Evolutionary conservation across 495 filamentous ascomycete species (phyloP), one percentile per base, ranked within the genome.

Genomic region (Gamarada debralockiae): DNA sequence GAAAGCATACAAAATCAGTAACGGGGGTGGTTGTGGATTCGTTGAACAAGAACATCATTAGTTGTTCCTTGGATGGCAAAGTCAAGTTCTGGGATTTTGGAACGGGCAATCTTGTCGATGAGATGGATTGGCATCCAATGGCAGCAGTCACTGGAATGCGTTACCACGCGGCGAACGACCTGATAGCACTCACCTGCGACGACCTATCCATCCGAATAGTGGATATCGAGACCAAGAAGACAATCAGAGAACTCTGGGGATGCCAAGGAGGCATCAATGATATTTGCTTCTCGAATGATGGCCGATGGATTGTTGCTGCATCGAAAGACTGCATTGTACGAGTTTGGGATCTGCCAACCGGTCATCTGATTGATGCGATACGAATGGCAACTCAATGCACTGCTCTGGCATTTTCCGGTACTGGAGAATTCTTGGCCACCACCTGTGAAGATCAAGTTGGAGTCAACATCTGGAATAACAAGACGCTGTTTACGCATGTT

Each of bases 41-140:
- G 31, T 73, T 97, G 55, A 96, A 97, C 64, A 83, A 80, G 34
- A 79, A 76, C 18, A 76, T 97, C 43, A 83, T 93, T 27, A 95
- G 90, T 50, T 95, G 89, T 64, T 83, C 88, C 2, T 68, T 90
- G 21, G 93, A 99, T 67, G 95, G 95, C n/a, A 93, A 84, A 64
- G 76, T 99, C 57, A 97, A 97, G 74, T 97, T 99, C 66, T 99
- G 93, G 93, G 90, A 96, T 57, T 93, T 97, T 48, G 69, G 77
- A 9, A 85, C 87, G 1, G 92, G 91, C 6, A 74, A 77, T 45
- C 75, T 97, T 2, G 65, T 88, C 14, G 79, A 92, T 56, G 82
- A 97, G 62, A 81, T 97, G 39, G 79, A 95, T 64, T 96, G 89
- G 91, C 77, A 82, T 54, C 83, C 83, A 3, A 90, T 87, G 78